Conservation (phyloP, 2,329 filamentous ascomycete species). For the Aspergillus transmontanensis region DNA sequence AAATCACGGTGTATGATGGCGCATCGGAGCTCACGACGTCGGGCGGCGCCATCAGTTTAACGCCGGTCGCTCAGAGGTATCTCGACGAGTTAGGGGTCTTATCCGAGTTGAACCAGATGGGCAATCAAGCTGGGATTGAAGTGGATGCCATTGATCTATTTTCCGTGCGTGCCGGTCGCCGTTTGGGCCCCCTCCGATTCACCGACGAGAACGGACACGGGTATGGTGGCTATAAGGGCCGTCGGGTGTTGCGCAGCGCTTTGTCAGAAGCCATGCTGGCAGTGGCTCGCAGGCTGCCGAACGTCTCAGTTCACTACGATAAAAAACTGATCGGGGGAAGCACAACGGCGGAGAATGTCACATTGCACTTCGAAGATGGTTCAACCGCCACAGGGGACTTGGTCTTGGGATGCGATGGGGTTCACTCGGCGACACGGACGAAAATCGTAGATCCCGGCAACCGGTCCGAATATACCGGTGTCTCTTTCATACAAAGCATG, state of each 20-base stretch:
- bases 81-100: conserved; percentile 39
- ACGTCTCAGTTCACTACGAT: conserved; percentile 7
- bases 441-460: conserved; percentile 38
- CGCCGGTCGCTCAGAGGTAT: conserved; percentile 38
- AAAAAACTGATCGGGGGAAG: conserved; percentile 14
- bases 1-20: conserved; percentile 34
- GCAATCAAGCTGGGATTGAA: conserved; percentile 32
- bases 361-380: conserved; percentile 35
- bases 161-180: conserved; percentile 34
- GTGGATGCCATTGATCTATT: conserved; percentile 36
- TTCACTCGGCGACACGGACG: conserved; percentile 40
- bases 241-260: conserved; percentile 35
- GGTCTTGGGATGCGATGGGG: conserved; percentile 42
- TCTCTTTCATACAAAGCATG: conserved; percentile 41
- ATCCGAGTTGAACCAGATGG: conserved; percentile 30
- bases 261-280: conserved; percentile 37
- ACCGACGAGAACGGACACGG: conserved; percentile 30
- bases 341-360: conserved; percentile 22
- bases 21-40: conserved; percentile 31
- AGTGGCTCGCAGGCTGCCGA: conserved; percentile 23
- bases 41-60: conserved; percentile 41
- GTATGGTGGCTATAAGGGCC: conserved; percentile 30
- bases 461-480: conserved; percentile 41
- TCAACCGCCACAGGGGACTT: conserved; percentile 35
- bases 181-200: conserved; percentile 33